These are phyloP conservation scores for Lentinula guzmanii DNA, from an alignment of 768 basidiomycete species.

Conservation along the genomic window DNA sequence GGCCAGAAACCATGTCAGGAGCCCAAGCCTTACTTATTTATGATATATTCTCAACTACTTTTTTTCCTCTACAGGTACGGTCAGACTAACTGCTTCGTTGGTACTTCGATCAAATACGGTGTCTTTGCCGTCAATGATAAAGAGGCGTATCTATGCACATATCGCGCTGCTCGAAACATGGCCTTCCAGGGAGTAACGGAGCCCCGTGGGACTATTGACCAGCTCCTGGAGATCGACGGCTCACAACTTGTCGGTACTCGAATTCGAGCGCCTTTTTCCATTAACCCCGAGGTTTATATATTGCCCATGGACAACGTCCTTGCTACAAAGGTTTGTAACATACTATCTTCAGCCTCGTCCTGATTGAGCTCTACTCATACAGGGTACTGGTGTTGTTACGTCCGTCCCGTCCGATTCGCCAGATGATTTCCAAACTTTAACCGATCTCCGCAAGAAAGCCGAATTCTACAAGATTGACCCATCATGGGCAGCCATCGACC, in stretches of 20 bases:
- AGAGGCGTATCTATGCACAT: slow-evolving; percentile 85
- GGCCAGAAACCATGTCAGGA: slow-evolving; percentile 92
- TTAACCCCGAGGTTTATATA: slow-evolving; percentile 86
- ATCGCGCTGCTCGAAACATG: slow-evolving; percentile 95
- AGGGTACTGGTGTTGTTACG: slow-evolving; percentile 97
- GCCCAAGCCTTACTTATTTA: slow-evolving; percentile 4
- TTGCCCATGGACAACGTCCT: slow-evolving; percentile 98
- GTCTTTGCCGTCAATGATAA: slow-evolving; percentile 83
- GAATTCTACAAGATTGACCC: slow-evolving; percentile 95
- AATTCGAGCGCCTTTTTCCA: slow-evolving; percentile 79
- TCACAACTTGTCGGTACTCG: slow-evolving; percentile 79
- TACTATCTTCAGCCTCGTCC: background rate
- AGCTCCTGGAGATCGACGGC: slow-evolving; percentile 76
- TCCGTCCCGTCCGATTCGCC: slow-evolving; percentile 98
- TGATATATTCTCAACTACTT: background rate
- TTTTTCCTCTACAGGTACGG: slow-evolving; percentile 65
- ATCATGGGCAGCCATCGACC: slow-evolving; percentile 78
- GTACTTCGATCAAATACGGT: slow-evolving; percentile 85
- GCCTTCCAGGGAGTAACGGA: slow-evolving; percentile 85
- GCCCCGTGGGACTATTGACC: slow-evolving; percentile 63
- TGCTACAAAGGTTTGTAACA: slow-evolving; percentile 69
- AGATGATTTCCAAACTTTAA: slow-evolving; percentile 87
- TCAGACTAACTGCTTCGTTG: slow-evolving; percentile 97
- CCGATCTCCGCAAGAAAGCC: slow-evolving; percentile 92
- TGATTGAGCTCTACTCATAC: background rate